Conservation (phyloP, 202 grass and related monocot species). For the Cymbopogon flexuosus region DNA sequence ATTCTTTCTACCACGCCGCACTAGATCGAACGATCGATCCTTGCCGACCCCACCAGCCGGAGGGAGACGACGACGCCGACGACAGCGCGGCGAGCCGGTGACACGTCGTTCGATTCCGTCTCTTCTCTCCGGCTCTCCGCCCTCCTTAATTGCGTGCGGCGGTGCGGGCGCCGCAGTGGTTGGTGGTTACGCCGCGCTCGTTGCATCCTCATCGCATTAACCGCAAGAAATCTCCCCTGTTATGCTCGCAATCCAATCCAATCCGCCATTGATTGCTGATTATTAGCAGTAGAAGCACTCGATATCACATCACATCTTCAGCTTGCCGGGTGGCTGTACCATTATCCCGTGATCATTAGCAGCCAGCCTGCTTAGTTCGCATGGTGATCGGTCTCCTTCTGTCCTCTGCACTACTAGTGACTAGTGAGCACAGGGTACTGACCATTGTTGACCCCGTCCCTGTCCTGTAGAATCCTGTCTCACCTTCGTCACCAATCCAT, state of each 20-base stretch:
- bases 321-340: neutral
- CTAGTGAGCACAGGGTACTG: neutral
- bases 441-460: neutral
- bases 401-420: too few species aligned
- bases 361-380: neutral
- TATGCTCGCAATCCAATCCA: neutral
- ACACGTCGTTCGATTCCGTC: neutral
- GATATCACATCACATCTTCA: neutral
- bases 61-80: neutral
- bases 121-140: neutral
- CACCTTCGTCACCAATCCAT: neutral
- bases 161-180: conserved; percentile 18
- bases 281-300: neutral
- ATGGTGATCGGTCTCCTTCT: neutral
- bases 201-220: conserved; percentile 3
- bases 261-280: neutral
- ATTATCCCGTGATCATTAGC: neutral
- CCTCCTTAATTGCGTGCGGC: conserved; percentile 15
- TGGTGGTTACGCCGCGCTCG: conserved; percentile 28
- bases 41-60: neutral
- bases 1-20: too few species aligned
- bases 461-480: neutral
- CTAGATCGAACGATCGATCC: too few species aligned
- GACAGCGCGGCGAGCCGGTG: neutral
- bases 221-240: neutral